Conservation (phyloP, 2,329 filamentous ascomycete genomes). For the Colletotrichum paranaense region DNA sequence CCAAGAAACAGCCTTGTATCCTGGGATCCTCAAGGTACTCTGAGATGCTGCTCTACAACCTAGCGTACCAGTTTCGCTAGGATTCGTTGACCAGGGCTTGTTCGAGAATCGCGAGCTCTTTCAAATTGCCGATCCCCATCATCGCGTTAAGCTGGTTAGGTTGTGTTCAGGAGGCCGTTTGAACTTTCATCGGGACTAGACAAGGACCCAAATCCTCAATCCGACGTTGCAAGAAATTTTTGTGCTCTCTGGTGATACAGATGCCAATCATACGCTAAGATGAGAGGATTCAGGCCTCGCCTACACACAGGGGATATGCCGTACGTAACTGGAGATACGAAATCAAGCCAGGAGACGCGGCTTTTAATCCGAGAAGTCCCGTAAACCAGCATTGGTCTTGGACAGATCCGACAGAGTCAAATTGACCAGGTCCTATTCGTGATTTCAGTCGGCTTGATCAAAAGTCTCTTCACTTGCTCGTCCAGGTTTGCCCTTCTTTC, state of each 20-base stretch:
- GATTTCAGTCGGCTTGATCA: neutral
- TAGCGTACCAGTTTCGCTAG: neutral
- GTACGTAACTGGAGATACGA: neutral
- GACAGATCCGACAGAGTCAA: neutral
- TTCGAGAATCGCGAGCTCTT: neutral
- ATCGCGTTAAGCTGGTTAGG: neutral
- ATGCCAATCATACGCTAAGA: constrained; percentile 2
- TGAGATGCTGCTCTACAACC: neutral
- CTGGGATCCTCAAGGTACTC: neutral
- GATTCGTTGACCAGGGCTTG: neutral
- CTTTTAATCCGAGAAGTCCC: constrained; percentile 21
- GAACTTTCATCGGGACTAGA: neutral
- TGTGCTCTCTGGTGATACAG: neutral
- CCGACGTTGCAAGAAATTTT: neutral
- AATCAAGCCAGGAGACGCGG: neutral
- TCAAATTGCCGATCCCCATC: neutral
- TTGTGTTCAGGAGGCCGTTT: neutral
- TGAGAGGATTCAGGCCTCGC: neutral
- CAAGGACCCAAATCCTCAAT: neutral
- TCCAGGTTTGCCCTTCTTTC: neutral
- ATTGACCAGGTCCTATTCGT: neutral
- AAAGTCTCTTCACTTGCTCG: neutral
- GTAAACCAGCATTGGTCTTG: too few relatives aligned
- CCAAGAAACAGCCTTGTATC: neutral
- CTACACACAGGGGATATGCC: neutral